These are phyloP conservation scores for Penicillium occitanis DNA, from an alignment of 2,329 filamentous ascomycete genomes.

Conservation along the genomic window DNA sequence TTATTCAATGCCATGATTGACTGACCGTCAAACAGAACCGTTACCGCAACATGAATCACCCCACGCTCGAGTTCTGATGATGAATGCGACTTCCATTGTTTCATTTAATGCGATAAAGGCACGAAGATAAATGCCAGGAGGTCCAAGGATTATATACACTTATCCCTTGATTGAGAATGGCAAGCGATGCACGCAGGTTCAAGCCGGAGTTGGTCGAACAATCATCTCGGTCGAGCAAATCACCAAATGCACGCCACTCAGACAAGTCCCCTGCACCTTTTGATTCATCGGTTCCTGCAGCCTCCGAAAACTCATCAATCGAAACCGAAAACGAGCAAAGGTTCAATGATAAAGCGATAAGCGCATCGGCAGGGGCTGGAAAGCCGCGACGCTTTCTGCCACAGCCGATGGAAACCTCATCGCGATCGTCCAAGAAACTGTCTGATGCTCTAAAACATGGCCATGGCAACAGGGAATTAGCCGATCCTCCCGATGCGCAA, in stretches of 20 bases:
- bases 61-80: not conserved
- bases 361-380: not conserved
- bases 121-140: not conserved
- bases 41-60: constrained; percentile 1
- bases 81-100: not conserved
- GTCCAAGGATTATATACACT: not conserved
- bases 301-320: not conserved
- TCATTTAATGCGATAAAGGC: not conserved
- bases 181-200: constrained; percentile 29
- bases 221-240: constrained; percentile 31
- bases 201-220: constrained; percentile 36
- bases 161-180: constrained; percentile 5
- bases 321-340: not conserved
- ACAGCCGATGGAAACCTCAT: constrained; percentile 47
- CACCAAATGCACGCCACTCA: not conserved
- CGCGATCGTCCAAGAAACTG: constrained; percentile 40
- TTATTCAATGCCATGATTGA: not conserved
- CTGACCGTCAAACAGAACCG: not conserved
- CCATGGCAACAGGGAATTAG: constrained; percentile 11
- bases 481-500: not conserved
- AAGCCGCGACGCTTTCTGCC: constrained; percentile 34
- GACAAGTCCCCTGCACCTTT: constrained; percentile 10
- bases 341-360: not conserved
- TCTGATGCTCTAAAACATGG: constrained; percentile 6
- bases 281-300: constrained; percentile 5